Conservation (phyloP, 2,329 filamentous ascomycete species). For the Penicillium concentricum region DNA sequence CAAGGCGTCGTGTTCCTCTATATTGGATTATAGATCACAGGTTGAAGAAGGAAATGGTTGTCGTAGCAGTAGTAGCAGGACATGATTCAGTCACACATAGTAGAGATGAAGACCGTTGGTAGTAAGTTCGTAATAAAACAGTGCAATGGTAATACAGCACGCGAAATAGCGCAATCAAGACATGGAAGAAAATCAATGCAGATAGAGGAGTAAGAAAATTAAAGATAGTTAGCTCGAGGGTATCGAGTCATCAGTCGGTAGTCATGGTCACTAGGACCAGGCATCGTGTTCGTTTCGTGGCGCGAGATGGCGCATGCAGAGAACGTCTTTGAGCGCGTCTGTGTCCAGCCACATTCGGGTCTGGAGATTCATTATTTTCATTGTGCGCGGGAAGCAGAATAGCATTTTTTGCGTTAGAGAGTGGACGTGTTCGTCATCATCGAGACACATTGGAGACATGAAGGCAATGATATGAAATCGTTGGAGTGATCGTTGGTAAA, state of each 20-base stretch:
- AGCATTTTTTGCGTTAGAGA: neutral
- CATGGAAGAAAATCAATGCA: neutral
- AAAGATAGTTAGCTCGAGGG: conserved; percentile 11
- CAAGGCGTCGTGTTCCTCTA: neutral
- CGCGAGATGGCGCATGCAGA: neutral
- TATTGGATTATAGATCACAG: neutral
- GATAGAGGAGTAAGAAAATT: conserved; percentile 2
- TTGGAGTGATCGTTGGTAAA: conserved; percentile 14
- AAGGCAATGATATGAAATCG: conserved; percentile 7
- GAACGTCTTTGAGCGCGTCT: conserved; percentile 5
- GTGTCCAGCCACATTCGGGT: conserved; percentile 4
- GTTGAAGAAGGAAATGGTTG: neutral
- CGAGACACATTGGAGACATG: conserved; percentile 13
- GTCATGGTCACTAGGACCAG: conserved; percentile 1
- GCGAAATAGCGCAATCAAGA: neutral
- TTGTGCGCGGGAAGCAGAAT: conserved; percentile 3
- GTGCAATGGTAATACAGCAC: conserved; percentile 5
- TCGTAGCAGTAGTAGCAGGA: neutral
- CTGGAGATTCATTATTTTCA: conserved; percentile 15
- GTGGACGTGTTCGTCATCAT: conserved; percentile 14
- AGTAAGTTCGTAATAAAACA: neutral
- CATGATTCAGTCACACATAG: neutral
- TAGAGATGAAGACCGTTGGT: neutral
- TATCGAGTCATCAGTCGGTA: conserved; percentile 10
- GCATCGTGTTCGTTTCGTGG: conserved; percentile 1